These are phyloP conservation scores for Penicillium mononematosum DNA, from an alignment of 495 filamentous ascomycete species.

Conservation along the genomic window DNA sequence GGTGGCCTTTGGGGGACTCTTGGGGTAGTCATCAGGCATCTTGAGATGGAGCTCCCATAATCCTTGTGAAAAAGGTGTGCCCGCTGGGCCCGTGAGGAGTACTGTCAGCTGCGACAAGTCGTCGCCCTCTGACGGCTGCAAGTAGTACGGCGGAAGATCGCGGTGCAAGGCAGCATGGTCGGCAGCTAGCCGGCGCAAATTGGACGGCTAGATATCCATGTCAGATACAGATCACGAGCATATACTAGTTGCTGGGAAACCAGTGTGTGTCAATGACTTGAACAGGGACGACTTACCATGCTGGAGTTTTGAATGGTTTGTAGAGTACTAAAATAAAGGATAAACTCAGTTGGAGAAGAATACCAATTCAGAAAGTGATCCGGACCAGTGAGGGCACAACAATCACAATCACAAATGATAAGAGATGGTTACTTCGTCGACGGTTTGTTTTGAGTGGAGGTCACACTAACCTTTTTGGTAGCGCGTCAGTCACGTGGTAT, in stretches of 20 bases:
- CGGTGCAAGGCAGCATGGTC: slow-evolving; percentile 62
- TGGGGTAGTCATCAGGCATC: slow-evolving; percentile 64
- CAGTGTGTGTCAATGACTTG: not conserved
- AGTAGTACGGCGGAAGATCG: slow-evolving; percentile 65
- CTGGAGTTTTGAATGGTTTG: slow-evolving; percentile 5
- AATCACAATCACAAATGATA: slow-evolving; percentile 15
- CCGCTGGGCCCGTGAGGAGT: slow-evolving; percentile 60
- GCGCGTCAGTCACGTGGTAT: slow-evolving; percentile 18
- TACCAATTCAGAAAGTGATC: not conserved
- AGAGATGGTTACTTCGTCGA: slow-evolving; percentile 32
- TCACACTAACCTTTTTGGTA: slow-evolving; percentile 22
- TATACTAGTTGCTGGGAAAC: slow-evolving; percentile 9
- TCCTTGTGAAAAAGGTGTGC: slow-evolving; percentile 61
- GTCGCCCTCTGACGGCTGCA: slow-evolving; percentile 55
- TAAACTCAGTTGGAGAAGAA: not conserved
- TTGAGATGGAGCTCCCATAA: slow-evolving; percentile 62
- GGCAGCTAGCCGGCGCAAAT: slow-evolving; percentile 61
- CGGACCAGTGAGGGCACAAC: not conserved
- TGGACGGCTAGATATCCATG: slow-evolving; percentile 35
- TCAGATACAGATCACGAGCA: slow-evolving; percentile 14
- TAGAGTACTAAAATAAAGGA: not conserved
- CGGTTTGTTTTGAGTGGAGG: slow-evolving; percentile 21
- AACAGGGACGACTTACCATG: slow-evolving; percentile 19
- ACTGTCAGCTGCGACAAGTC: slow-evolving; percentile 61
- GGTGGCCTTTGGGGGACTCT: slow-evolving; percentile 62